Conservation (phyloP, 2,329 filamentous ascomycete genomes). For the Chaetomiaceae sp. region DNA sequence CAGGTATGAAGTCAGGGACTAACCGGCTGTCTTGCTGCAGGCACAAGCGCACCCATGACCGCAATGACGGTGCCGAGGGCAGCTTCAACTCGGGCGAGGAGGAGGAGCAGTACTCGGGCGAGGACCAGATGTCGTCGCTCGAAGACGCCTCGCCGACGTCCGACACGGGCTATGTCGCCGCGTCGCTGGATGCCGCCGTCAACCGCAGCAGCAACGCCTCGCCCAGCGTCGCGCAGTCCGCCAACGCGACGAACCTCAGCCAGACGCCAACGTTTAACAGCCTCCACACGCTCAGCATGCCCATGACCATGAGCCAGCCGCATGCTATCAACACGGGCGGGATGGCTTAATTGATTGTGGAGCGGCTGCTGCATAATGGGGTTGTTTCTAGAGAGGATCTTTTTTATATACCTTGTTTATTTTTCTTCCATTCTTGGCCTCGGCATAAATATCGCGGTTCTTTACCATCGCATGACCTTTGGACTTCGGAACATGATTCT, state of each 20-base stretch:
- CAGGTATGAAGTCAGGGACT: conserved; percentile 30
- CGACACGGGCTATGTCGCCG: conserved; percentile 57
- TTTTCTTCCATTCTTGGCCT: too few relatives aligned
- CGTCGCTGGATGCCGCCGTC: conserved; percentile 46
- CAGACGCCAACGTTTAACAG: conserved; percentile 47
- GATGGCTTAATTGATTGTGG: conserved; percentile 25
- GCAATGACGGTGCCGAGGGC: conserved; percentile 56
- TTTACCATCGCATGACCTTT: too few relatives aligned
- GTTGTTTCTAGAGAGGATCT: background rate
- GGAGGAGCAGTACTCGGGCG: conserved; percentile 75
- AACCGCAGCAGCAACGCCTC: conserved; percentile 29
- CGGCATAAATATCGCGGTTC: too few relatives aligned
- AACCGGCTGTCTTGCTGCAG: conserved; percentile 54
- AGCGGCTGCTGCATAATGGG: background rate
- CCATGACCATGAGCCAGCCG: conserved; percentile 58
- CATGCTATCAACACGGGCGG: conserved; percentile 37
- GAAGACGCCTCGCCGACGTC: conserved; percentile 74
- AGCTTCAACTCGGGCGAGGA: conserved; percentile 72
- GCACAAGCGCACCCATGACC: conserved; percentile 75
- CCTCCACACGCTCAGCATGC: conserved; percentile 59
- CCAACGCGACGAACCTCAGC: conserved; percentile 30
- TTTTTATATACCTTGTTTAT: background rate
- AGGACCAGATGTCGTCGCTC: conserved; percentile 76
- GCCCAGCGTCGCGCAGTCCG: conserved; percentile 29
- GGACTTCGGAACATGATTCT: background rate